Percentiles rank a stretch among this genome's conserved stretches.
Conservation (phyloP, 129 eudicot genomes). For the Escallonia herrerae region DNA sequence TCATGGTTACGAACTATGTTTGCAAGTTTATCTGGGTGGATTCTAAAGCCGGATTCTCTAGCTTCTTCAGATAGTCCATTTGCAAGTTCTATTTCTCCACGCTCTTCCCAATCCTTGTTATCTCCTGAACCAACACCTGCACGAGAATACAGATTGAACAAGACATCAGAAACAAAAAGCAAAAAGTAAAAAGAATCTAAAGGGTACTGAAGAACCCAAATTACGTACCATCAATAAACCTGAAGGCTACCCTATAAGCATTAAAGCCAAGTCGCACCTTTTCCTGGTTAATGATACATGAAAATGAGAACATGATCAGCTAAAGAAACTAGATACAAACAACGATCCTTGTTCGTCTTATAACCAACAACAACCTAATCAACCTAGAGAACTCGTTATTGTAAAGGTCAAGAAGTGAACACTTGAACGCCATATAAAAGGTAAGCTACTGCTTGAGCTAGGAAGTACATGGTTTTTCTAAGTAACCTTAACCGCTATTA, state of each 20-base stretch:
- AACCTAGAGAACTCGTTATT: too few species aligned
- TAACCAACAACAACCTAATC: too few species aligned
- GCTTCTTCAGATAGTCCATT: slow-evolving; percentile 42
- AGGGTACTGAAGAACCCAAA: neutral
- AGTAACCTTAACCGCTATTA: too few species aligned
- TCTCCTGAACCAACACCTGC: slow-evolving; percentile 18
- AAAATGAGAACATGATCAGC: neutral
- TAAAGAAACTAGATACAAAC: neutral
- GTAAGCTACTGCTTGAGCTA: too few species aligned
- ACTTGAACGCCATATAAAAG: too few species aligned
- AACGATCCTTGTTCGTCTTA: too few species aligned
- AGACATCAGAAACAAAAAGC: neutral
- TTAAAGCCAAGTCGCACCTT: slow-evolving; percentile 47
- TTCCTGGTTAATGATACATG: slow-evolving; percentile 34
- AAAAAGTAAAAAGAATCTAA: neutral
- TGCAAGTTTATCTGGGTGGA: slow-evolving; percentile 71
- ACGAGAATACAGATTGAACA: neutral
- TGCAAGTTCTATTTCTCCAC: slow-evolving; percentile 14
- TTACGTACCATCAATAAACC: slow-evolving; percentile 55
- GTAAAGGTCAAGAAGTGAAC: too few species aligned
- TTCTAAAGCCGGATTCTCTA: slow-evolving; percentile 38
- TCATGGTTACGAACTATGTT: slow-evolving; percentile 50
- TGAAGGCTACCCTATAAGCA: slow-evolving; percentile 58
- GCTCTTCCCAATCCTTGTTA: slow-evolving; percentile 5
- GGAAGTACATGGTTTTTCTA: too few species aligned